Conservation (phyloP, 2,329 filamentous ascomycete genomes). For the Pestalotiopsis sp. region DNA sequence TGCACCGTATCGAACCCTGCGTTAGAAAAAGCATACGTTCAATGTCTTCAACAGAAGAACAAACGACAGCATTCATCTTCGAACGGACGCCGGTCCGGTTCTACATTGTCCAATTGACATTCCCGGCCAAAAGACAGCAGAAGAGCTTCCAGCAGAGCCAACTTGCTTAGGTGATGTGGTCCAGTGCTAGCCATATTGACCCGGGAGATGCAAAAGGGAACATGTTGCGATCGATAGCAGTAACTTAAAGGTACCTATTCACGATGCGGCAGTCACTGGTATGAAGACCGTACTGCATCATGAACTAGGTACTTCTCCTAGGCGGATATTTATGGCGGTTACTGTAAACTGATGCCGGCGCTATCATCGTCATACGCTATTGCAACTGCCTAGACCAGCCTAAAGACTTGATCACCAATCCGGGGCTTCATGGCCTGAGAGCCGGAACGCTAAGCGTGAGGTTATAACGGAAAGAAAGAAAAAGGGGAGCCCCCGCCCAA, state of each 20-base stretch:
- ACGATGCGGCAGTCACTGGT: no score
- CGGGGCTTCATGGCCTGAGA: background rate
- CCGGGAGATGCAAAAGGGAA: no score
- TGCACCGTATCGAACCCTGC: background rate
- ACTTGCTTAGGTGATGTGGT: no score
- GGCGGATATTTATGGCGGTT: background rate
- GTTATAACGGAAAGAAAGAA: background rate
- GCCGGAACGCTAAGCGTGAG: background rate
- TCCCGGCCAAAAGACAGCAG: background rate
- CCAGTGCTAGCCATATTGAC: no score
- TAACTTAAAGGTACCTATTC: no score
- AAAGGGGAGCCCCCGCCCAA: no score
- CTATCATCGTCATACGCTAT: background rate
- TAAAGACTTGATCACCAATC: background rate
- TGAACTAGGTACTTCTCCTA: background rate
- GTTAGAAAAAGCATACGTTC: background rate
- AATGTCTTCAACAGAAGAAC: background rate
- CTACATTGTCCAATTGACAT: background rate
- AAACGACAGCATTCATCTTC: background rate
- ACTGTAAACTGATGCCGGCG: background rate
- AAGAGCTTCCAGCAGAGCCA: no score
- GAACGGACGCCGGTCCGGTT: background rate
- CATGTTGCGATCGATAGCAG: no score
- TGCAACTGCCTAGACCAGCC: background rate
- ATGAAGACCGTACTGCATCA: background rate